Conservation (phyloP, 306 rosid species). For the Oxytropis ochrocephala region DNA sequence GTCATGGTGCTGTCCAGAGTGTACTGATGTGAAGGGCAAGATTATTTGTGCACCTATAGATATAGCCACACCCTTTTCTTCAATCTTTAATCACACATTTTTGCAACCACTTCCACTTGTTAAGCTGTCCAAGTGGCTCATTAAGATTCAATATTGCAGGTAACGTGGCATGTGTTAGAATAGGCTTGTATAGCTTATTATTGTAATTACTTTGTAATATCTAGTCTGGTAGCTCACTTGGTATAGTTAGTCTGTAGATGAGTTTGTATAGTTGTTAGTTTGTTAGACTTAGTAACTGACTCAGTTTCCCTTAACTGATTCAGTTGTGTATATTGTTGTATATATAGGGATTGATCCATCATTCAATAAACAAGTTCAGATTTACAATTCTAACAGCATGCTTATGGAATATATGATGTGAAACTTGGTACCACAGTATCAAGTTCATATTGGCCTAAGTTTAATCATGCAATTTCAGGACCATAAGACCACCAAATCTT, state of each 20-base stretch:
- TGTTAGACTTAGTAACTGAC: no score
- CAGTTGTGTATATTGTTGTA: no score
- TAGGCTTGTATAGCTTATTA: no score
- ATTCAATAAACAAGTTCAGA: no score
- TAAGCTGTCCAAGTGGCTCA: constrained; percentile 15
- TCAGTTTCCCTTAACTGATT: no score
- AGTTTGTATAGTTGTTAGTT: no score
- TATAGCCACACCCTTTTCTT: neutral
- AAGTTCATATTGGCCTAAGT: neutral
- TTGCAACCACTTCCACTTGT: constrained; percentile 18
- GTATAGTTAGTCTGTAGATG: no score
- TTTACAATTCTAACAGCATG: no score
- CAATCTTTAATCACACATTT: neutral
- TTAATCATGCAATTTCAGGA: neutral
- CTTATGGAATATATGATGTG: neutral
- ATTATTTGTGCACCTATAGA: constrained; percentile 1
- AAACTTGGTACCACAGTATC: neutral
- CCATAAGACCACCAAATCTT: neutral
- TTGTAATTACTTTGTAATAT: no score
- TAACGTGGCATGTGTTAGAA: no score
- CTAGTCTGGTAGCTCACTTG: no score
- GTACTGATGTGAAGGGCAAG: constrained; percentile 15
- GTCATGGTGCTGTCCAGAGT: constrained; percentile 20
- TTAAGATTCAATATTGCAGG: constrained; percentile 4
- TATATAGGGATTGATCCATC: no score